Conservation (phyloP, 495 filamentous ascomycete genomes). For the Apiosordaria backusii region DNA sequence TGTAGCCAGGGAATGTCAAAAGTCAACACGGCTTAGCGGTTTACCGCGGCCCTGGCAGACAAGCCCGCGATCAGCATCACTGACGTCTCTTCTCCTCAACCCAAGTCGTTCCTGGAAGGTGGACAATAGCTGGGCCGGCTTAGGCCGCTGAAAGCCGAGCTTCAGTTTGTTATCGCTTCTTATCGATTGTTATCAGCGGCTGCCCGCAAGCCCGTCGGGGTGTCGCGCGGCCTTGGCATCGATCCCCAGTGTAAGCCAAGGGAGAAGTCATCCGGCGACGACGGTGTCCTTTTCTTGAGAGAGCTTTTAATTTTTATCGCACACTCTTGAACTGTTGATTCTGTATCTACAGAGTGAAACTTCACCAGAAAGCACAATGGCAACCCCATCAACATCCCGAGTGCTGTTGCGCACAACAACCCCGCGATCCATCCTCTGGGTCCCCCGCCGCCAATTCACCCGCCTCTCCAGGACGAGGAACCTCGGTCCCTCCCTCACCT, state of each 20-base stretch:
- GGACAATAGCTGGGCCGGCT: constrained; percentile 29
- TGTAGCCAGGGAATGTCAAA: neutral
- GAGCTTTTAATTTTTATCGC: neutral
- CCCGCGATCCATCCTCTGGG: neutral
- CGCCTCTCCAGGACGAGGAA: constrained; percentile 8
- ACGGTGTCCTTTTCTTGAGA: constrained; percentile 5
- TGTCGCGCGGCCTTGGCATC: constrained; percentile 7
- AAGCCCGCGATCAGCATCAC: neutral
- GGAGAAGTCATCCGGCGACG: neutral
- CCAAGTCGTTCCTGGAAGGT: constrained; percentile 15
- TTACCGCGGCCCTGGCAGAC: constrained; percentile 3
- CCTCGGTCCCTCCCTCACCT: neutral
- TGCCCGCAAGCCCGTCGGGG: neutral
- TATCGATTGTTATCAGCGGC: constrained; percentile 11
- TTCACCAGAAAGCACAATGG: constrained; percentile 18
- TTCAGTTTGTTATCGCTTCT: neutral
- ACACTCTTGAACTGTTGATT: neutral
- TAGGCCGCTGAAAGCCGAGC: constrained; percentile 35
- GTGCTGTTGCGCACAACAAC: constrained; percentile 31
- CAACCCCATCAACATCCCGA: constrained; percentile 31
- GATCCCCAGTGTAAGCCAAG: neutral
- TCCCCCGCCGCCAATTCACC: constrained; percentile 8
- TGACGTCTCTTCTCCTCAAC: neutral
- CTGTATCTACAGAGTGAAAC: neutral
- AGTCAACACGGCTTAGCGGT: neutral